Conservation (phyloP, 768 basidiomycete genomes). For the Pleurotus tuoliensis region DNA sequence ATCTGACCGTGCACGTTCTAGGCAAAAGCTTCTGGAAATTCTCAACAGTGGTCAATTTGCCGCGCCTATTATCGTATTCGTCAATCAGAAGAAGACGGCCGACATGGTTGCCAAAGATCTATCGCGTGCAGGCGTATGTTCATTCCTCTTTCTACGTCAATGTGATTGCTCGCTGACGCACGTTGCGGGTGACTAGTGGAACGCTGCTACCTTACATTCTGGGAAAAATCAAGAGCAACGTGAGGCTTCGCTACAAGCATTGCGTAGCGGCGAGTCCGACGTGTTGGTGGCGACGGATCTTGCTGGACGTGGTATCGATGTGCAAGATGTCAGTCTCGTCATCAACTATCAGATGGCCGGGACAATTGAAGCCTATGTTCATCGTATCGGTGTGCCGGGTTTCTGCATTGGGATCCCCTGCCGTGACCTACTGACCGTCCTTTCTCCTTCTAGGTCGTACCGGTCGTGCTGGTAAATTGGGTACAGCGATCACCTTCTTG, state of each 20-base stretch:
- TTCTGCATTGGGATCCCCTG: conserved; percentile 11
- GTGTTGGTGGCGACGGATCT: conserved; percentile 96
- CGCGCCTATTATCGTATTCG: conserved; percentile 96
- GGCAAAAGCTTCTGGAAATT: conserved; percentile 84
- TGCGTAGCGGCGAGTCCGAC: conserved; percentile 83
- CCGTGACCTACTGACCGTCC: conserved; percentile 8
- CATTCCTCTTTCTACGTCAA: background rate
- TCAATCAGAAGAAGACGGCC: conserved; percentile 99
- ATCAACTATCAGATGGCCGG: conserved; percentile 98
- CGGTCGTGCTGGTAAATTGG: conserved; percentile 95
- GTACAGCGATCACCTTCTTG: conserved; percentile 92
- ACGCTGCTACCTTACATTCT: conserved; percentile 87
- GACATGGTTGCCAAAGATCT: conserved; percentile 97
- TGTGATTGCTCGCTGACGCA: conserved; percentile 9
- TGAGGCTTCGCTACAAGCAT: conserved; percentile 83
- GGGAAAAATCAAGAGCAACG: conserved; percentile 98
- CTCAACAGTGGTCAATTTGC: conserved; percentile 80
- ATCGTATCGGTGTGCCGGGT: conserved; percentile 79
- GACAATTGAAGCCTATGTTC: conserved; percentile 96
- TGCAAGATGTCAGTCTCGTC: conserved; percentile 92
- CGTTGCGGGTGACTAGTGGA: conserved; percentile 54
- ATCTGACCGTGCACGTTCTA: conserved; percentile 25
- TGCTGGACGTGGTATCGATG: conserved; percentile 98
- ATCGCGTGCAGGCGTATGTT: conserved; percentile 77
- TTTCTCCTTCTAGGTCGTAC: conserved; percentile 71